phyloP scores from a whole-genome alignment of 345 rosid species.

The Euphorbia pulcherrima region DNA sequence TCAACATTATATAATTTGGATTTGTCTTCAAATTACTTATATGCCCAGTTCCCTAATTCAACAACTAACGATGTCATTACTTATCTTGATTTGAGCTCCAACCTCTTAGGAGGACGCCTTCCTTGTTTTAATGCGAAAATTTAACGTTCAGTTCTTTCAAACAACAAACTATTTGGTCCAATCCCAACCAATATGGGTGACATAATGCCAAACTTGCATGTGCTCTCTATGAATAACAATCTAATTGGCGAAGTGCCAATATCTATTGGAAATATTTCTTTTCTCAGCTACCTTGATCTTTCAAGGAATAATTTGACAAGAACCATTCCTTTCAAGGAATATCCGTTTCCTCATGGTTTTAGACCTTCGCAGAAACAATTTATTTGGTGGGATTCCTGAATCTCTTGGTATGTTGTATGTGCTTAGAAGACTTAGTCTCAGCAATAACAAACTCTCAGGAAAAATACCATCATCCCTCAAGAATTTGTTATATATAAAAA shows the following conservation, averaged over 20 bases:
- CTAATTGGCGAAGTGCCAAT: constrained; percentile 9
- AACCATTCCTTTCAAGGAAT: constrained; percentile 14
- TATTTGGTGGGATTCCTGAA: no score
- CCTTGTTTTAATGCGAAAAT: constrained; percentile 2
- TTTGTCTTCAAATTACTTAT: no score
- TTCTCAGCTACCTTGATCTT: not conserved
- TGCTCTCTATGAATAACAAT: constrained; percentile 12
- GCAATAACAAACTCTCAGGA: no score
- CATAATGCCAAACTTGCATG: not conserved
- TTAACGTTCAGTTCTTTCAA: no score
- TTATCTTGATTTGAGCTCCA: constrained; percentile 19
- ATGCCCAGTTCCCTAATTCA: constrained; percentile 9
- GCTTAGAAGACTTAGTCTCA: no score
- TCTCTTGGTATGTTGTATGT: no score
- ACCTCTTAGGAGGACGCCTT: constrained; percentile 12
- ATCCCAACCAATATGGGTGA: not conserved
- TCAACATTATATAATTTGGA: not conserved
- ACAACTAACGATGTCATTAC: not conserved
- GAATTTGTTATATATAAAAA: no score
- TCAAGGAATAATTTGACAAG: constrained; percentile 11
- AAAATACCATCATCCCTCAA: no score
- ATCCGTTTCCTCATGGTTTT: constrained; percentile 1
- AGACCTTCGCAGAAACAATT: constrained; percentile 8
- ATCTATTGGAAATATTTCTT: constrained; percentile 1
- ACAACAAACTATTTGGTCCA: constrained; percentile 14